Conservation (phyloP, 2,329 filamentous ascomycete genomes). For the Monilinia laxa region DNA sequence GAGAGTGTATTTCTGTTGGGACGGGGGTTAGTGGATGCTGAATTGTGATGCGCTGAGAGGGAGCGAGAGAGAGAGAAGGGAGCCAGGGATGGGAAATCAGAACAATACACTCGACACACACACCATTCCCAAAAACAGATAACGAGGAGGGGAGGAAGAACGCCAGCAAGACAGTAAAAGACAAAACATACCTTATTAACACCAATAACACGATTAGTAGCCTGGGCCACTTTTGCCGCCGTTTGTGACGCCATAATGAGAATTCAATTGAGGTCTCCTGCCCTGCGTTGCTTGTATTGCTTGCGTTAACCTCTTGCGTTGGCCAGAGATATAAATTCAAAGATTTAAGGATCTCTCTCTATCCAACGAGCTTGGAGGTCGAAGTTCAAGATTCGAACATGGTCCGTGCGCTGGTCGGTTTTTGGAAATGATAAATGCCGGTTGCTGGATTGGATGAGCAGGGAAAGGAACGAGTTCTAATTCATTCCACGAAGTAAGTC, state of each 20-base stretch:
- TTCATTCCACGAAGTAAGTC: too few relatives aligned
- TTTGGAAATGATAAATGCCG: too few relatives aligned
- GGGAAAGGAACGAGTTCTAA: too few relatives aligned
- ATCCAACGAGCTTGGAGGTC: too few relatives aligned
- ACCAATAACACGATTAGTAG: conserved; percentile 53
- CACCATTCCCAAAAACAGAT: too few relatives aligned
- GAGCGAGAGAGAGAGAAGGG: conserved; percentile 27
- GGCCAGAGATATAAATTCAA: too few relatives aligned
- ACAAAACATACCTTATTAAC: conserved; percentile 55
- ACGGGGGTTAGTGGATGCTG: conserved; percentile 26
- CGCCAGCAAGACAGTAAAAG: background rate
- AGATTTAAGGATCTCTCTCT: too few relatives aligned
- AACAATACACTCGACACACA: too few relatives aligned
- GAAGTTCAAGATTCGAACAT: too few relatives aligned
- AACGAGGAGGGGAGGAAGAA: too few relatives aligned
- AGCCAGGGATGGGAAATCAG: background rate
- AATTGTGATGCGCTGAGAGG: conserved; percentile 26
- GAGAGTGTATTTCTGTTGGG: conserved; percentile 87
- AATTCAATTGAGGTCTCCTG: conserved; percentile 34
- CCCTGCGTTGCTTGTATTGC: background rate
- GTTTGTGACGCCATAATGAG: conserved; percentile 47
- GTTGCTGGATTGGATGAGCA: too few relatives aligned
- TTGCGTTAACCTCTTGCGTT: background rate
- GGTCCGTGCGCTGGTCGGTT: too few relatives aligned
- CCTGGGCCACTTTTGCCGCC: conserved; percentile 60